Base-by-base conservation (phyloP, 169 alveolate genomes). In the Plasmodium coatneyi region DNA sequence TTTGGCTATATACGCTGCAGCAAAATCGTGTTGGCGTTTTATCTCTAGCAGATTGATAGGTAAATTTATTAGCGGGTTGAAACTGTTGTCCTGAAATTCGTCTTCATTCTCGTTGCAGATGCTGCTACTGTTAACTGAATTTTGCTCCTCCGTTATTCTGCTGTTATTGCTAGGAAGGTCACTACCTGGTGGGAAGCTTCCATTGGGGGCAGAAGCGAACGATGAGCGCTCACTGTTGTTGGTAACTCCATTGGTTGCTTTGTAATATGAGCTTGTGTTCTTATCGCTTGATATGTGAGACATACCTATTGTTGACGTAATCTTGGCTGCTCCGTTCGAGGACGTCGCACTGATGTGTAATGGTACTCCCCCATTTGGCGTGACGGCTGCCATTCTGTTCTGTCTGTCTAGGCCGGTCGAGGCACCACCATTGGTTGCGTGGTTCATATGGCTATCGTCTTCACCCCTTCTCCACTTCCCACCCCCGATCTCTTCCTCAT, bases 1-100 rank as follows among this genome's bases (percentile, higher is more conserved):
- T n/a, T 79, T 78, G n/a, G 93, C 86, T 66, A 87, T 87, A 72
- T 87, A 87, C 10, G 93, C 82, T 3, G 82, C 70, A 16, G 93
- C 93, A 79, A 78, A 87, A 78, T 87, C 93, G 36, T 87, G 93
- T 46, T 87, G 90, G 43, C 74, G 79, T 60, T 87, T 78, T 41
- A 87, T 14, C 71, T 87, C 93, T 9, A 39, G 32, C 19, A 87
- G 39, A 66, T 87, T 87, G 12, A 87, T 54, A 0, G 93, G 54
- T 34, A 56, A 78, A 9, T 78, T 78, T 41, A 79, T 79, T 25
- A 87, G 71, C 10, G 93, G 93, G 79, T 87, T 87, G 34, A 78
- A 87, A 74, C 34, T 12, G 14, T 12, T 32, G 22, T 84, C 84
- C 25, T 84, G 70, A 9, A 84, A 52, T 34, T 36, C 34, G 22